These are phyloP conservation scores for Septoria petroselini DNA, from an alignment of 2,329 filamentous ascomycete genomes.

Conservation along the genomic window DNA sequence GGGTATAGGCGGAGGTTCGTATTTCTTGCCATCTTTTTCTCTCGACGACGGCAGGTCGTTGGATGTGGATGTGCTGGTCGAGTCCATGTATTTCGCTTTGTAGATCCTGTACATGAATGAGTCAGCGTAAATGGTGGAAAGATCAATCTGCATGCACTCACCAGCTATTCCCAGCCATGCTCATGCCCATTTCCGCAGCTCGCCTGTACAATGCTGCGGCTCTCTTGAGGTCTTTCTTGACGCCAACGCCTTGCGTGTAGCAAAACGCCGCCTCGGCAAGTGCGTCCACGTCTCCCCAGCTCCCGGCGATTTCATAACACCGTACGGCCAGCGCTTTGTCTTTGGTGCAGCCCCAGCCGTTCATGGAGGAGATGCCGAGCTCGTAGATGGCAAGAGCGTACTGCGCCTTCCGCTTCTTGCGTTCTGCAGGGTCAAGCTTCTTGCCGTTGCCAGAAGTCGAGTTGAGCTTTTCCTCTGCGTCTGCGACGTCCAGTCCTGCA, in stretches of 20 bases:
- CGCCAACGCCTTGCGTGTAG: slow-evolving; percentile 88
- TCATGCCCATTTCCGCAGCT: slow-evolving; percentile 90
- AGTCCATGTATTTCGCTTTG: slow-evolving; percentile 81
- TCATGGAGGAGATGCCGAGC: slow-evolving; percentile 93
- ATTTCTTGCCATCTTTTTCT: slow-evolving; percentile 20
- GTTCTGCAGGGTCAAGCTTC: slow-evolving; percentile 51
- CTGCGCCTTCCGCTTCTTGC: slow-evolving; percentile 82
- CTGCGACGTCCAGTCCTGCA: slow-evolving; percentile 80
- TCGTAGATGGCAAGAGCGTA: slow-evolving; percentile 96
- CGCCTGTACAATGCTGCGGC: slow-evolving; percentile 85
- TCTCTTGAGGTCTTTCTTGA: slow-evolving; percentile 94
- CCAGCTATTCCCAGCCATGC: slow-evolving; percentile 98
- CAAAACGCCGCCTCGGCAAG: slow-evolving; percentile 93
- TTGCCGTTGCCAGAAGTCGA: slow-evolving; percentile 14
- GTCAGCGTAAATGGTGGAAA: slow-evolving; percentile 2
- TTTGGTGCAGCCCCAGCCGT: slow-evolving; percentile 94
- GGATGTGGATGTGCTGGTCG: not conserved
- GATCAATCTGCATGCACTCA: slow-evolving; percentile 50
- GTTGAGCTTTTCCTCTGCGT: slow-evolving; percentile 37
- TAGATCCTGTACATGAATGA: slow-evolving; percentile 83
- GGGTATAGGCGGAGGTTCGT: slow-evolving; percentile 19
- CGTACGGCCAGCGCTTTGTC: slow-evolving; percentile 83
- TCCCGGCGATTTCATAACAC: slow-evolving; percentile 94
- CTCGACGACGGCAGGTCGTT: slow-evolving; percentile 2
- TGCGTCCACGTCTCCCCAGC: slow-evolving; percentile 93